phyloP scores from a whole-genome alignment of 257 asterid genomes.

The Petunia secreta region DNA sequence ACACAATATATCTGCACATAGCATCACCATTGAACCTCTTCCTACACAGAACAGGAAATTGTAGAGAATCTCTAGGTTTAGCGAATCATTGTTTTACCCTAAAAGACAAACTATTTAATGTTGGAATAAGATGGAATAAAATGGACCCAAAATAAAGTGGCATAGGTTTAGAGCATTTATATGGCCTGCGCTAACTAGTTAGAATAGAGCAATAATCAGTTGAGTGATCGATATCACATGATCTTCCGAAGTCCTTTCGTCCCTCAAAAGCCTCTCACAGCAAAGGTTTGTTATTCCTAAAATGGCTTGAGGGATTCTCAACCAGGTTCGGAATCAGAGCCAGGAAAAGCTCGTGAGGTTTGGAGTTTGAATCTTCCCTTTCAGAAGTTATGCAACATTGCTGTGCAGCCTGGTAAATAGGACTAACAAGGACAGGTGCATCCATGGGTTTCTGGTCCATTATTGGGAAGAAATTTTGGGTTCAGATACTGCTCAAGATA shows the following conservation, averaged over 20 bases:
- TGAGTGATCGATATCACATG: background rate
- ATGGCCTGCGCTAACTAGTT: background rate
- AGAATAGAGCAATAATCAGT: background rate
- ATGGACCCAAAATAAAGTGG: background rate
- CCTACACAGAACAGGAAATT: background rate
- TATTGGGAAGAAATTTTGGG: background rate
- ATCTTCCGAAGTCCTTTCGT: background rate
- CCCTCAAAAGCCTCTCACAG: background rate
- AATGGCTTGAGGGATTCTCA: background rate
- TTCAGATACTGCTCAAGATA: background rate
- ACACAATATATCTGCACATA: constrained; percentile 4
- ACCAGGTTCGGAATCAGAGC: background rate
- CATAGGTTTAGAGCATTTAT: background rate
- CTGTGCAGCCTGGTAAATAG: background rate
- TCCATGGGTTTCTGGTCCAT: background rate
- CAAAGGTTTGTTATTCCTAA: background rate
- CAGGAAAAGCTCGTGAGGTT: constrained; percentile 1
- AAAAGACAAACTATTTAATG: background rate
- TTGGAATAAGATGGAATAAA: background rate
- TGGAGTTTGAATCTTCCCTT: background rate
- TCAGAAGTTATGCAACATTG: background rate
- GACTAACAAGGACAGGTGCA: background rate
- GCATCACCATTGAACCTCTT: background rate
- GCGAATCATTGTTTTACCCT: background rate
- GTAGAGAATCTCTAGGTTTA: background rate